Evolutionary conservation across 2,329 filamentous ascomycete species (phyloP), one percentile per base, ranked within the genome.

Genomic region (Hypomyces rosellus): DNA sequence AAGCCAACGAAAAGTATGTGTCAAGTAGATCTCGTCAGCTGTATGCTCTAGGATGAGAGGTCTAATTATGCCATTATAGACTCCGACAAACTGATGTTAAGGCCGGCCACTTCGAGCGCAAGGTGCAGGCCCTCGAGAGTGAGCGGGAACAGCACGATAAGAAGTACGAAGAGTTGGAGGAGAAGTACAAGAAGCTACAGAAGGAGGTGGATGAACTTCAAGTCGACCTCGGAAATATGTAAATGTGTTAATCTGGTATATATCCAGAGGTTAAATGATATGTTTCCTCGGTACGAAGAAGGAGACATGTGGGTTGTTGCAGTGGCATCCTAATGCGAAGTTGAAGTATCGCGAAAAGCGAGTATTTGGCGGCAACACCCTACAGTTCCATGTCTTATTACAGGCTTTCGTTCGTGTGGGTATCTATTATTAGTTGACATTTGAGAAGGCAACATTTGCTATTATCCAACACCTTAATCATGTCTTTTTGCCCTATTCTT

Each of bases 1-100:
- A 97, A 77, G 87, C 90, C 66, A 97, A 96, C 74, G 93, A 99
- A 77, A 97, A 96, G 93, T 99, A 85, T 67, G 88, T 76, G 47
- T 46, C 46, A 4, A 20, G 34, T 36, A 18, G 13, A 43, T 14
- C 6, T 22, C 4, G 15, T 42, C 7, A 14, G 20, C 39, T 25
- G 11, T 6, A 42, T 20, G 6, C 6, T 14, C 13, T 18, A 8
- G 40, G 18, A 44, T 38, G 20, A 18, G 42, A 44, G 5, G 25
- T 16, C 43, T 45, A 33, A 45, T 36, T 16, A 15, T 39, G 34
- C 3, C 45, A 47, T 51, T 51, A 58, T 62, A 99, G 93, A 77
- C 89, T 97, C 68, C 91, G 93, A 71, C 91, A 96, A 78, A 96
- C 93, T 75, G 93, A 99, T 71, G 90, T 97, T 76, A 97, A 97